phyloP scores from a whole-genome alignment of 2,329 filamentous ascomycete genomes.

The Colletotrichum sp. region DNA sequence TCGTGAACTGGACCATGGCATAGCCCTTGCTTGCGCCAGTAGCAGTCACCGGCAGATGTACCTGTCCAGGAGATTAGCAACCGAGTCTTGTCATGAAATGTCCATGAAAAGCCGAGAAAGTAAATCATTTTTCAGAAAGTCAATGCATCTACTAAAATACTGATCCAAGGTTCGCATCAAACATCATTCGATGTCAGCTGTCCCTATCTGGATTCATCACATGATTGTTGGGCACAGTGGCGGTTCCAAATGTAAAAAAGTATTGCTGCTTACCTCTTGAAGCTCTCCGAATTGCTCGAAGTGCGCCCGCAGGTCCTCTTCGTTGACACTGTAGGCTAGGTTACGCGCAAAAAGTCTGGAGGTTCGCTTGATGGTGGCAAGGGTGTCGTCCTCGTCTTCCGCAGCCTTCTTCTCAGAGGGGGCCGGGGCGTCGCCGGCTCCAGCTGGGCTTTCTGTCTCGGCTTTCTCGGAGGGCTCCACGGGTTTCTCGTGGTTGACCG shows the following conservation, averaged over 20 bases:
- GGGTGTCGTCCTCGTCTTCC: constrained; percentile 44
- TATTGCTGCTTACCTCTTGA: constrained; percentile 77
- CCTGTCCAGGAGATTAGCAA: constrained; percentile 56
- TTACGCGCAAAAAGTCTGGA: constrained; percentile 89
- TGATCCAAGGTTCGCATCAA: constrained; percentile 91
- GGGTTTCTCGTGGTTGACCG: neutral
- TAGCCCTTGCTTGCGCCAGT: constrained; percentile 85
- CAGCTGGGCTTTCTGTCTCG: constrained; percentile 30
- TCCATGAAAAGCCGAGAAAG: constrained; percentile 26
- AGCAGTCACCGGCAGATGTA: constrained; percentile 81
- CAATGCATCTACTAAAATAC: constrained; percentile 99
- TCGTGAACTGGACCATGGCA: constrained; percentile 81
- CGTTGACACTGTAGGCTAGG: constrained; percentile 78
- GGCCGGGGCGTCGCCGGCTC: constrained; percentile 19
- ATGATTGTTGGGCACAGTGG: constrained; percentile 5
- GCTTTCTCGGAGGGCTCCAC: constrained; percentile 22
- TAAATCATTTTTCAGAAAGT: constrained; percentile 68
- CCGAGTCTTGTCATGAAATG: neutral
- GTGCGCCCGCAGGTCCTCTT: constrained; percentile 75
- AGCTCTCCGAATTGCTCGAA: constrained; percentile 78
- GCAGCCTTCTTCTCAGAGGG: constrained; percentile 23
- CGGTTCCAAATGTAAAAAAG: constrained; percentile 19
- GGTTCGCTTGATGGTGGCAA: constrained; percentile 72
- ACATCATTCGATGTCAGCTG: constrained; percentile 90
- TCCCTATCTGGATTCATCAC: constrained; percentile 99